phyloP scores from a whole-genome alignment of 1,284 basidiomycete species.

The Ustilago hordei region DNA sequence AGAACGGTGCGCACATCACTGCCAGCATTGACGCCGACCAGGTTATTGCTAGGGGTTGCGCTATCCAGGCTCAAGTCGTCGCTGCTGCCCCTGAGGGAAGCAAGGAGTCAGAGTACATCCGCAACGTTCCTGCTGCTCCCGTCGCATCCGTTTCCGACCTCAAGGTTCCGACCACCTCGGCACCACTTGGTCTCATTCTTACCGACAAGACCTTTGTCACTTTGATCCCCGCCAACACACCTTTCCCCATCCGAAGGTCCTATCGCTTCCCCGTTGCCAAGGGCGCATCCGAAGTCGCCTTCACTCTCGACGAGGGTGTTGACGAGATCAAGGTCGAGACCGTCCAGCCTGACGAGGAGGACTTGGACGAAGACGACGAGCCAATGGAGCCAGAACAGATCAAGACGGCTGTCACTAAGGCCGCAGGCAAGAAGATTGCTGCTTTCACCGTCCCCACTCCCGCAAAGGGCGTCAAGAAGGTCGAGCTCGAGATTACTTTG shows the following conservation, averaged over 20 bases:
- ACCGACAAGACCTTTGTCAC: conserved; percentile 72
- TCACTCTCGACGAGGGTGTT: conserved; percentile 89
- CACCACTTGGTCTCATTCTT: conserved; percentile 83
- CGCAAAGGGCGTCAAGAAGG: conserved; percentile 31
- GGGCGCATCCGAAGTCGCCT: conserved; percentile 70
- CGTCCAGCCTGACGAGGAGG: conserved; percentile 52
- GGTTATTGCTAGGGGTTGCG: conserved; percentile 87
- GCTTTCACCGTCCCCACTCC: conserved; percentile 50
- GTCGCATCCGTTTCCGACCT: conserved; percentile 70
- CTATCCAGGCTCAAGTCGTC: conserved; percentile 78
- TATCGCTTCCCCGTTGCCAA: conserved; percentile 73
- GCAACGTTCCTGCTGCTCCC: conserved; percentile 54
- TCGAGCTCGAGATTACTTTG: conserved; percentile 42
- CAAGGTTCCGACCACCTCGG: conserved; percentile 48
- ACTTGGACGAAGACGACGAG: conserved; percentile 72
- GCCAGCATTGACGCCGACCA: conserved; percentile 85
- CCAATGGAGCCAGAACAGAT: conserved; percentile 62
- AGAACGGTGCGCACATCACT: conserved; percentile 72
- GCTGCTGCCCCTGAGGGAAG: conserved; percentile 53
- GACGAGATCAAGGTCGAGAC: conserved; percentile 81
- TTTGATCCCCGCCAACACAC: conserved; percentile 70
- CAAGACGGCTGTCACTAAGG: conserved; percentile 56
- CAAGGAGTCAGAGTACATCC: conserved; percentile 57
- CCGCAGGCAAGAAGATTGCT: conserved; percentile 39
- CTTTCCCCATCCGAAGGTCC: conserved; percentile 81